Percentiles rank a stretch among this genome's conserved stretches.
Conservation (phyloP, 2,329 filamentous ascomycete genomes). For the Aspergillus ruber region DNA sequence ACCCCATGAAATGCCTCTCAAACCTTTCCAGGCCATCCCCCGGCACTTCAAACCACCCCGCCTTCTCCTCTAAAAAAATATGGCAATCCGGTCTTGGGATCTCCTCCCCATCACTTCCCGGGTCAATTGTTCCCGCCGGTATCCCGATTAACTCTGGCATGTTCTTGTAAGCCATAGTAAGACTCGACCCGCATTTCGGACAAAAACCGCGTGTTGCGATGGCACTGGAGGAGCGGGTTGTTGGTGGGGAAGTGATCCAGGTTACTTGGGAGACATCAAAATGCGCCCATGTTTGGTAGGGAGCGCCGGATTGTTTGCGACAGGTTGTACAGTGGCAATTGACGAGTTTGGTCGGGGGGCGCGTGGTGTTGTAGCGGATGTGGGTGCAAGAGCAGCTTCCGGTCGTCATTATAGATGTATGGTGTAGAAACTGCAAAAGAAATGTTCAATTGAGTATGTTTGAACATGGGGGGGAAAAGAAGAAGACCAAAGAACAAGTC, state of each 20-base stretch:
- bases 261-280: slow-evolving; percentile 30
- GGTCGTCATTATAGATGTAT: slow-evolving; percentile 17
- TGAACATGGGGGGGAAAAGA: not conserved
- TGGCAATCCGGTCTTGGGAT: slow-evolving; percentile 26
- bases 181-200: slow-evolving; percentile 40
- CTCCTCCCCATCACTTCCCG: slow-evolving; percentile 16
- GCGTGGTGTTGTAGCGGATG: slow-evolving; percentile 36
- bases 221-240: slow-evolving; percentile 31
- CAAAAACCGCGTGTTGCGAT: slow-evolving; percentile 42
- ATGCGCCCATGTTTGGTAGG: slow-evolving; percentile 39
- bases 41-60: slow-evolving; percentile 33
- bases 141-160: slow-evolving; percentile 27
- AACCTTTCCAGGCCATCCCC: slow-evolving; percentile 28
- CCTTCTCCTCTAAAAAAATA: slow-evolving; percentile 42
- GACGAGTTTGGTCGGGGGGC: slow-evolving; percentile 28
- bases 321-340: slow-evolving; percentile 47
- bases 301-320: slow-evolving; percentile 42
- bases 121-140: slow-evolving; percentile 38
- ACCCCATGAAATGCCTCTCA: not conserved
- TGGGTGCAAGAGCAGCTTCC: slow-evolving; percentile 42
- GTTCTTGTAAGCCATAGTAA: slow-evolving; percentile 39
- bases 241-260: slow-evolving; percentile 30
- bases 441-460: not conserved
- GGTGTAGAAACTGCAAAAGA: not conserved
- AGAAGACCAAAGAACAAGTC: not conserved